These are phyloP conservation scores for Porphyra umbilicalis DNA, from an alignment of 31 red algal species.

Conservation along the genomic window DNA sequence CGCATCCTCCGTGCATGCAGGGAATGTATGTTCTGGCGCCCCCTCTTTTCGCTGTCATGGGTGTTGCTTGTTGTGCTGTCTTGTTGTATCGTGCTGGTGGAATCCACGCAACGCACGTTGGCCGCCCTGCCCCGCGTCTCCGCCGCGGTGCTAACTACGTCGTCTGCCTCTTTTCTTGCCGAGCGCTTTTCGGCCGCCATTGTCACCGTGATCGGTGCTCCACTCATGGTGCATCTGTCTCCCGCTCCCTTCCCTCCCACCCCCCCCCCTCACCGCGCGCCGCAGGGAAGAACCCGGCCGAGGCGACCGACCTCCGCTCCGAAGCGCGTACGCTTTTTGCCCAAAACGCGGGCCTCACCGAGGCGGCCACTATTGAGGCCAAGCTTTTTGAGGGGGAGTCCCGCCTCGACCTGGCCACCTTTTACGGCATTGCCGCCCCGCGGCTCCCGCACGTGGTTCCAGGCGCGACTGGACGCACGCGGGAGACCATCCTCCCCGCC, in stretches of 20 bases:
- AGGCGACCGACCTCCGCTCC: not conserved
- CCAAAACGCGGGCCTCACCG: not conserved
- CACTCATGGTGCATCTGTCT: no score
- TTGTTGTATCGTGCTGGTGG: no score
- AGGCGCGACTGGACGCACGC: conserved; percentile 14
- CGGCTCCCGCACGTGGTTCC: conserved; percentile 17
- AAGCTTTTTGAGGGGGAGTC: conserved; percentile 22
- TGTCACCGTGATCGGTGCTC: no score
- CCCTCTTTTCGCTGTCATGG: not conserved
- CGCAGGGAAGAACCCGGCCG: not conserved
- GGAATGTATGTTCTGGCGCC: not conserved
- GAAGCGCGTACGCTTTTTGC: conserved; percentile 1
- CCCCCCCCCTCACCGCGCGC: no score
- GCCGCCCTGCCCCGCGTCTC: not conserved
- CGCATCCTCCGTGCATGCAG: not conserved
- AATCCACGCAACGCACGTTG: no score
- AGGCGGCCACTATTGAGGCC: not conserved
- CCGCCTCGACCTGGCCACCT: conserved; percentile 9
- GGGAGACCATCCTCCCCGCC: conserved; percentile 15
- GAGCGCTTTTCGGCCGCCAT: no score
- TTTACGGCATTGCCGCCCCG: conserved; percentile 12
- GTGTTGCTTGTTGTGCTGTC: not conserved
- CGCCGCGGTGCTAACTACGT: not conserved
- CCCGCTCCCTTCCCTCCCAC: no score
- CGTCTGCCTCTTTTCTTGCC: not conserved